phyloP scores from a whole-genome alignment of 2,329 filamentous ascomycete species.

The Colletotrichum theobromicola region DNA sequence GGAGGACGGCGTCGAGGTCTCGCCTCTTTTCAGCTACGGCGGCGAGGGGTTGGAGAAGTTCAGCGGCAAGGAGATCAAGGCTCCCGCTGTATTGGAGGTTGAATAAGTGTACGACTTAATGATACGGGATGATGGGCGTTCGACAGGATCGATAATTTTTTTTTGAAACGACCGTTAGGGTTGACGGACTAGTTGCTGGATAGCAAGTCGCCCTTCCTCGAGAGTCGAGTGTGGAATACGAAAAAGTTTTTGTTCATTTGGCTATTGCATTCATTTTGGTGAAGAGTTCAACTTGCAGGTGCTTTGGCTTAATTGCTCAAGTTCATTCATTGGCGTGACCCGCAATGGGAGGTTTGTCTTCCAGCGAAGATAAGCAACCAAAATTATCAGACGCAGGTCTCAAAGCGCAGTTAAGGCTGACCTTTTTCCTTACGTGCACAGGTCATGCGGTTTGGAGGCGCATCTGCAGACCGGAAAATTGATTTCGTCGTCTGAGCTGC shows the following conservation, averaged over 20 bases:
- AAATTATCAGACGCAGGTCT: neutral
- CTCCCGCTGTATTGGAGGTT: slow-evolving; percentile 56
- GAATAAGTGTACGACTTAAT: slow-evolving; percentile 32
- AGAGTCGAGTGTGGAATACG: neutral
- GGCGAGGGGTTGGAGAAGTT: slow-evolving; percentile 67
- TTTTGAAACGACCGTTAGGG: neutral
- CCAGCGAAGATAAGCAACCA: neutral
- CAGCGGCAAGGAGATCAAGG: slow-evolving; percentile 56
- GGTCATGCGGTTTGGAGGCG: neutral
- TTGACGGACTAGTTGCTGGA: neutral
- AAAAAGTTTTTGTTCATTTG: neutral
- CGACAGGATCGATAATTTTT: neutral
- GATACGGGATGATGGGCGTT: slow-evolving; percentile 6
- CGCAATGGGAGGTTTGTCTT: neutral
- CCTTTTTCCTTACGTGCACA: neutral
- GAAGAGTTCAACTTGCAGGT: neutral
- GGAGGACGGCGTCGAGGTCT: slow-evolving; percentile 82
- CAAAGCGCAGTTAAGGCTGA: neutral
- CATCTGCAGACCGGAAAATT: neutral
- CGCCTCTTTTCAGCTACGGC: slow-evolving; percentile 88
- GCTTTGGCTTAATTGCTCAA: neutral
- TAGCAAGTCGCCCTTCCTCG: neutral
- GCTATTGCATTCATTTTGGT: neutral
- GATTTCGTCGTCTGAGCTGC: neutral
- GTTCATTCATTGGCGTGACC: neutral